These are phyloP conservation scores for Zasmidium citrigriseum DNA, from an alignment of 2,329 filamentous ascomycete species.

Conservation along the genomic window DNA sequence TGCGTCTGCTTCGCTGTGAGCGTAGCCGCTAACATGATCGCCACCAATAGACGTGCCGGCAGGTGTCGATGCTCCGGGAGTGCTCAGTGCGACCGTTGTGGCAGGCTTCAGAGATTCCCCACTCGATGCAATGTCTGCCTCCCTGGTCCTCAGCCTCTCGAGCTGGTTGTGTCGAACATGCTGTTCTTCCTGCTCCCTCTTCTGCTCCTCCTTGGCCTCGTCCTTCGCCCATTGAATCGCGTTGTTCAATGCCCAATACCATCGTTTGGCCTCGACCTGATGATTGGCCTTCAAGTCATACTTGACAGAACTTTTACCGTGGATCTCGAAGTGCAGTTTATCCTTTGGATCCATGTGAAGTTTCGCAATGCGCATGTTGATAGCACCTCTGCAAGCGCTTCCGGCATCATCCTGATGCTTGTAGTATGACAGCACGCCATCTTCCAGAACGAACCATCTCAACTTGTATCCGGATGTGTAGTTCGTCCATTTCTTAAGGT, in stretches of 20 bases:
- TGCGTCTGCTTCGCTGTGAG: constrained; percentile 58
- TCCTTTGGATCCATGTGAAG: constrained; percentile 96
- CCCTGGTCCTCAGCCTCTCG: constrained; percentile 45
- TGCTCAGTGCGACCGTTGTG: constrained; percentile 35
- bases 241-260: constrained; percentile 99
- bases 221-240: constrained; percentile 98
- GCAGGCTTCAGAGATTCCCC: constrained; percentile 36
- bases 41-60: constrained; percentile 48
- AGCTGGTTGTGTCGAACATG: constrained; percentile 79
- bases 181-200: constrained; percentile 70
- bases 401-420: constrained; percentile 98
- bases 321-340: constrained; percentile 96
- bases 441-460: constrained; percentile 96
- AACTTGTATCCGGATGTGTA: constrained; percentile 97
- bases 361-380: constrained; percentile 96
- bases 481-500: constrained; percentile 99
- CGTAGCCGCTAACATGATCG: constrained; percentile 62
- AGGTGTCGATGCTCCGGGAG: constrained; percentile 34
- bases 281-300: constrained; percentile 98
- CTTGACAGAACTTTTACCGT: constrained; percentile 97
- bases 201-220: constrained; percentile 87
- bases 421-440: constrained; percentile 97
- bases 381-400: constrained; percentile 92
- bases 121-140: constrained; percentile 27
- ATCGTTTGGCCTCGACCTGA: constrained; percentile 95